These are phyloP conservation scores for Neurospora tetrasperma DNA, from an alignment of 495 filamentous ascomycete genomes.

Conservation along the genomic window DNA sequence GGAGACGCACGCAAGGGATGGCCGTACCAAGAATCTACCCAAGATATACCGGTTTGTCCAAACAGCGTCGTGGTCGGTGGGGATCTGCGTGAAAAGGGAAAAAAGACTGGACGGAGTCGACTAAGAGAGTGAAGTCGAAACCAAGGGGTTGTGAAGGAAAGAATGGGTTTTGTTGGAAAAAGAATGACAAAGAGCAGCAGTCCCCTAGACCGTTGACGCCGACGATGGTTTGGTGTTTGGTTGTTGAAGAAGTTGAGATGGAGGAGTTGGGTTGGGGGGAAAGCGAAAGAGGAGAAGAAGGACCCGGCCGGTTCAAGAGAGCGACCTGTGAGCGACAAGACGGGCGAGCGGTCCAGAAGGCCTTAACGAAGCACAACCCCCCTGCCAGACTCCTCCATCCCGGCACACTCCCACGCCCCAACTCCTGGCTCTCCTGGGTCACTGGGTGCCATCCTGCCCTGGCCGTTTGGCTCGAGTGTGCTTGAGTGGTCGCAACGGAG, in stretches of 20 bases:
- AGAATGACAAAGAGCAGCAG: conserved; percentile 12
- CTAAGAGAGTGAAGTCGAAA: conserved; percentile 78
- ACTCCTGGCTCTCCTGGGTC: not conserved
- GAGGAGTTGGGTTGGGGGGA: not conserved
- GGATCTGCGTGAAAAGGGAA: conserved; percentile 22
- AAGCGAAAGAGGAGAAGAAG: conserved; percentile 12
- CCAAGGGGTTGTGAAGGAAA: conserved; percentile 21
- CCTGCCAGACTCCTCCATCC: not conserved
- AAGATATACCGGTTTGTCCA: not conserved
- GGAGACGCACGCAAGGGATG: conserved; percentile 24
- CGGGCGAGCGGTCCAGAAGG: not conserved
- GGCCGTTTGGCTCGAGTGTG: not conserved
- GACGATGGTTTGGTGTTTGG: conserved; percentile 16
- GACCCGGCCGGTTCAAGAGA: conserved; percentile 3
- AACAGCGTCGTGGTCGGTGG: conserved; percentile 1
- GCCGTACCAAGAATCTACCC: not conserved
- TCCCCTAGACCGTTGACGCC: conserved; percentile 15
- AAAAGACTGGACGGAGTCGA: conserved; percentile 44
- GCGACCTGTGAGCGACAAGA: conserved; percentile 1
- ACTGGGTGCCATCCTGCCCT: not conserved
- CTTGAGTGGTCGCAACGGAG: not conserved
- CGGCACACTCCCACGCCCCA: not conserved
- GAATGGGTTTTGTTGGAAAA: conserved; percentile 22
- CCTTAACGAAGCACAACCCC: not conserved
- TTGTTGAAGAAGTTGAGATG: conserved; percentile 4